phyloP scores from a whole-genome alignment of 208 protist species.

The Sergeia podlipaevii region DNA sequence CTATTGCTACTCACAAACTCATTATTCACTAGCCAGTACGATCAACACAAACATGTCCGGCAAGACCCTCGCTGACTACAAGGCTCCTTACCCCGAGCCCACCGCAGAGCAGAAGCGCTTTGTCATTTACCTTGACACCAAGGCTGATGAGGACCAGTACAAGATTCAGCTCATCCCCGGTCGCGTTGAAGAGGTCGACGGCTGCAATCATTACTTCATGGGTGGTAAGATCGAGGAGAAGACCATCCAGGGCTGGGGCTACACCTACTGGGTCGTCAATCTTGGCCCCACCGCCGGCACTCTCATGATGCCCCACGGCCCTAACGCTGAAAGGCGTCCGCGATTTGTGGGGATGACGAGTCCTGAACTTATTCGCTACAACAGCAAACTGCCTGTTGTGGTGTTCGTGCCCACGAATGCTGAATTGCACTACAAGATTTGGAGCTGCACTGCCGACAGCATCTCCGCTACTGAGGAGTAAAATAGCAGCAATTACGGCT shows the following conservation, averaged over 20 bases:
- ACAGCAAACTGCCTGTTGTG: slow-evolving; percentile 47
- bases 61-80: slow-evolving; percentile 49
- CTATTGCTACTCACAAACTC: no score
- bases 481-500: no score
- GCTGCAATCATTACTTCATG: slow-evolving; percentile 5
- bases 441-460: slow-evolving; percentile 14
- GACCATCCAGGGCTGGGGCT: slow-evolving; percentile 18
- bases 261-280: slow-evolving; percentile 14
- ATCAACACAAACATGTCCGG: neutral
- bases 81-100: slow-evolving; percentile 58
- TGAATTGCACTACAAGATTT: slow-evolving; percentile 49
- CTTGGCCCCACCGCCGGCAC: slow-evolving; percentile 13
- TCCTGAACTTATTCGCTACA: slow-evolving; percentile 23
- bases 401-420: slow-evolving; percentile 43
- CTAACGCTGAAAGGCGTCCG: slow-evolving; percentile 1
- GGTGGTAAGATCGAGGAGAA: slow-evolving; percentile 5
- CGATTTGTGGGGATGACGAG: slow-evolving; percentile 10
- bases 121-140: slow-evolving; percentile 64
- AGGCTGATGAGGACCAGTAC: slow-evolving; percentile 23
- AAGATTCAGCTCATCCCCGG: slow-evolving; percentile 37
- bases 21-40: no score
- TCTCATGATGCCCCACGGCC: slow-evolving; percentile 17
- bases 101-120: slow-evolving; percentile 51
- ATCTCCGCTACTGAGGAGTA: slow-evolving; percentile 5
- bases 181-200: slow-evolving; percentile 6